A percentile compares a stretch with the other conserved stretches of the same genome.
These are phyloP conservation scores for Flagelloscypha sp. DNA, from an alignment of 768 basidiomycete genomes.

Conservation along the genomic window DNA sequence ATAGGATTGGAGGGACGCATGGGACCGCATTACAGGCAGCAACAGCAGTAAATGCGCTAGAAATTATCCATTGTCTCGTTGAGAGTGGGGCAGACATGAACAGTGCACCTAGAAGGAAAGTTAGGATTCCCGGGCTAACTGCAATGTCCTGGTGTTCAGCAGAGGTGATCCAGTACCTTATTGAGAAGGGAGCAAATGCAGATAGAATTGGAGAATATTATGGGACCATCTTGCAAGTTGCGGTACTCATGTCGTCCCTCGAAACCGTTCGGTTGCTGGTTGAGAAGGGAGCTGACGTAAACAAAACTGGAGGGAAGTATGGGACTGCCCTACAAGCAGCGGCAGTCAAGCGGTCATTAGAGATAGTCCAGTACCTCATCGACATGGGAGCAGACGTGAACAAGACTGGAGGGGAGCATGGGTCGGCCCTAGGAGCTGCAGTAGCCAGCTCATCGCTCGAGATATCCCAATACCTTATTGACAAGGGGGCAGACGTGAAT, in stretches of 20 bases:
- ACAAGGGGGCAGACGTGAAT: constrained; percentile 6
- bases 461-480: not conserved
- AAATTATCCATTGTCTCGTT: no score
- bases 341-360: not conserved
- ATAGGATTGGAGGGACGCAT: no score
- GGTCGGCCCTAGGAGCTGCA: constrained; percentile 2
- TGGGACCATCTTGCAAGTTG: constrained; percentile 3
- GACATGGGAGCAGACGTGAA: constrained; percentile 1
- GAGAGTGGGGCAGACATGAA: no score
- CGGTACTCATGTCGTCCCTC: not conserved
- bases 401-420: not conserved
- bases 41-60: no score
- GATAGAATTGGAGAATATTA: not conserved
- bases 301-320: not conserved
- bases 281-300: constrained; percentile 5
- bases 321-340: constrained; percentile 4
- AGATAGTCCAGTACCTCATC: constrained; percentile 2
- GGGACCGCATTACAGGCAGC: no score
- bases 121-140: no score
- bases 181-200: constrained; percentile 2
- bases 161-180: not conserved
- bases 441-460: not conserved
- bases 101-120: no score
- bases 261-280: not conserved
- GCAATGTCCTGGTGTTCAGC: no score